Evolutionary conservation across 2,329 filamentous ascomycete species (phyloP), one percentile per base, ranked within the genome.

Genomic region (Botrytis paeoniae): DNA sequence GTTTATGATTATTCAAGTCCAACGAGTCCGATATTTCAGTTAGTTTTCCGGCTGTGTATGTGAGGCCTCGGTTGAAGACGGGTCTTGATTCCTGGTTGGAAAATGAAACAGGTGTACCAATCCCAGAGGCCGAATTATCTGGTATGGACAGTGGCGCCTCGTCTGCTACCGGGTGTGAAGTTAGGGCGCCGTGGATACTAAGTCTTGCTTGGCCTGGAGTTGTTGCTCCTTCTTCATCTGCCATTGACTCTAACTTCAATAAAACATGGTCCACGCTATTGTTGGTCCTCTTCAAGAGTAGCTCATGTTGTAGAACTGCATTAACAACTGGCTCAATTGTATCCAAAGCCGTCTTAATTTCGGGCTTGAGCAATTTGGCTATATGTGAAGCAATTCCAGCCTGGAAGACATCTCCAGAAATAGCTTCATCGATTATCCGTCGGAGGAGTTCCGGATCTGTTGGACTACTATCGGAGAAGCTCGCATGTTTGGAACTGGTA

Each of bases 301-400:
- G 57, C 65, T 81, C 79, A 73, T 81, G 80, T 5, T 75, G 72
- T 63, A 80, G 80, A n/a, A 81, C 80, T 5, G 79, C 77, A 74
- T 81, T 79, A 25, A 81, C 79, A 39, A 81, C 74, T 16, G 80
- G 80, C 48, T 81, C 79, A 41, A 81, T 77, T 3, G 79, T 81
- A 71, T 81, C 80, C 16, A 81, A 73, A 18, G 80, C 80, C 39
- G 75, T 74, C 69, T 79, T 80, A 48, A 81, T 81, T 0, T 78
- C 76, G 12, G 80, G 80, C 62, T 80, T 78, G 20, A 81, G 77
- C 29, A 81, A 62, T 48, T 75, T 74, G 4, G 79, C 79, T 39
- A 81, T 73, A 61, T 80, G 79, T 16, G 76, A 75, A 14, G 80
- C 79, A 62, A 81, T 80, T 22, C 79, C 78, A 72, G 45, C 74